phyloP scores from a whole-genome alignment of 495 filamentous ascomycete species.

The Podospora pseudopauciseta region DNA sequence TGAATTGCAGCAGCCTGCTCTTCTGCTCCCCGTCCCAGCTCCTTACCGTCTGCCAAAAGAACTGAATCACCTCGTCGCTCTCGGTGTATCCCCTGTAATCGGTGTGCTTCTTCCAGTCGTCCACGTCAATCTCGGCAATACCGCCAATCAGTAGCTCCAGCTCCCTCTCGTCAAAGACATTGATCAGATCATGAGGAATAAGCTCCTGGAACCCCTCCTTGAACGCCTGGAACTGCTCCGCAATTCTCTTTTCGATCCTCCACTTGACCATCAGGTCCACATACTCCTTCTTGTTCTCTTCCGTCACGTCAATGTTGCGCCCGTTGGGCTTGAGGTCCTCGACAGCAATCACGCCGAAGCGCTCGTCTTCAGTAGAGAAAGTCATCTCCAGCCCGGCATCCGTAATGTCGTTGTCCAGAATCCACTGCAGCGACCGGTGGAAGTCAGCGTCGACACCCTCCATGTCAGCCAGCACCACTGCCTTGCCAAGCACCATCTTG shows the following conservation, averaged over 20 bases:
- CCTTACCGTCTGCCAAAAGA: constrained; percentile 97
- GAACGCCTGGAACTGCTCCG: constrained; percentile 97
- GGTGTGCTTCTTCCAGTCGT: constrained; percentile 99
- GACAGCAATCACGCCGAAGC: constrained; percentile 88
- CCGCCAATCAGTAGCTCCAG: constrained; percentile 94
- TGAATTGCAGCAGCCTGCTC: constrained; percentile 91
- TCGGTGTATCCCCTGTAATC: constrained; percentile 99
- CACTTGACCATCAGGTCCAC: constrained; percentile 97
- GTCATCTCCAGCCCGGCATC: constrained; percentile 86
- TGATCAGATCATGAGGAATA: constrained; percentile 93
- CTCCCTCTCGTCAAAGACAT: constrained; percentile 98
- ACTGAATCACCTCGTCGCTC: constrained; percentile 90
- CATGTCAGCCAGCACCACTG: constrained; percentile 91
- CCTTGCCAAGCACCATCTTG: constrained; percentile 98
- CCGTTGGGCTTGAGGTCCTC: constrained; percentile 92
- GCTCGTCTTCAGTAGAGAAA: constrained; percentile 94
- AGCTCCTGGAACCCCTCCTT: constrained; percentile 96
- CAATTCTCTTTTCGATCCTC: constrained; percentile 97
- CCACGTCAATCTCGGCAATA: constrained; percentile 98
- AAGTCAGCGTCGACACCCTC: constrained; percentile 98
- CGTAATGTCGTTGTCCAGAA: constrained; percentile 91
- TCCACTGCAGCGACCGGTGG: constrained; percentile 93
- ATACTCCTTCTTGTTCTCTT: constrained; percentile 94
- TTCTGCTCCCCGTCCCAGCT: constrained; percentile 99
- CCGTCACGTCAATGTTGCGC: constrained; percentile 88